These are phyloP conservation scores for Dipodascus albidus DNA, from an alignment of 805 yeast species.

Conservation along the genomic window DNA sequence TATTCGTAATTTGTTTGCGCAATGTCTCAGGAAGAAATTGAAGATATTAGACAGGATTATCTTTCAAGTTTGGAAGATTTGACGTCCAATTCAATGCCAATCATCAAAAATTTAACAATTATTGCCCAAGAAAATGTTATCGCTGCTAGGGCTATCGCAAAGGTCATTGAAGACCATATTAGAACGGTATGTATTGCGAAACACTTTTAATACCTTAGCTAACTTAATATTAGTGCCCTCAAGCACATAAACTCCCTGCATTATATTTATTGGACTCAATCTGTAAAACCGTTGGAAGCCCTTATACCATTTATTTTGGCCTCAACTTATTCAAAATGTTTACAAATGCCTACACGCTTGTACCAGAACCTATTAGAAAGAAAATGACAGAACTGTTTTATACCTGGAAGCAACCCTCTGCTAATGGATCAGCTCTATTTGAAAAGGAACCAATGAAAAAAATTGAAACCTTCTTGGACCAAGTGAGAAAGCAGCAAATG, in stretches of 20 bases:
- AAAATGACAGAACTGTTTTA: conserved; percentile 68
- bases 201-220: background rate
- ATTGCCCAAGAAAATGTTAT: conserved; percentile 78
- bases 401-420: conserved; percentile 70
- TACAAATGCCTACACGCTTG: conserved; percentile 66
- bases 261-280: conserved; percentile 83
- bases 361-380: conserved; percentile 60
- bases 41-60: conserved; percentile 50
- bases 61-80: conserved; percentile 59
- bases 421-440: conserved; percentile 54
- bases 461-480: conserved; percentile 57
- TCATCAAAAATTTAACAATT: conserved; percentile 71
- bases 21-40: conserved; percentile 18
- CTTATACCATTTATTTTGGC: conserved; percentile 74
- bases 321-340: conserved; percentile 57
- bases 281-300: conserved; percentile 81
- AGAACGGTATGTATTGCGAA: conserved; percentile 33
- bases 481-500: conserved; percentile 10
- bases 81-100: conserved; percentile 82
- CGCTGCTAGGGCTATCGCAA: conserved; percentile 66
- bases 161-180: conserved; percentile 65
- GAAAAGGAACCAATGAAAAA: conserved; percentile 54
- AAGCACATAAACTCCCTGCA: conserved; percentile 73
- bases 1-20: background rate
- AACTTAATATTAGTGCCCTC: conserved; percentile 41